These are phyloP conservation scores for Yamadazyma sp. DNA, from an alignment of 1,139 yeast species.

Conservation along the genomic window DNA sequence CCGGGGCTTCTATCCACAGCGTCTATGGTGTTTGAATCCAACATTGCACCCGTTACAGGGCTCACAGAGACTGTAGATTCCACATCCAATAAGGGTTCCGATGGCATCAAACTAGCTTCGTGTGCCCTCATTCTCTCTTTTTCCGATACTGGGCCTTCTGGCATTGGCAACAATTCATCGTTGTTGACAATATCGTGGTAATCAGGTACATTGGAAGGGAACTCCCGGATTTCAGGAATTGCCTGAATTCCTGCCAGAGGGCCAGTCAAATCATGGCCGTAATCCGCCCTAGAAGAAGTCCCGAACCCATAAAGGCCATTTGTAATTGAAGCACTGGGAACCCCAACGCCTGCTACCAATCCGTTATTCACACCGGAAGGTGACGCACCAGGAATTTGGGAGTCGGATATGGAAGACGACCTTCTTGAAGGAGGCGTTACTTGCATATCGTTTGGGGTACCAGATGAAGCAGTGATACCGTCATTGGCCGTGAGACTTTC, in stretches of 20 bases:
- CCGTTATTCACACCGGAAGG: background rate
- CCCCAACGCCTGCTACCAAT: too few relatives aligned
- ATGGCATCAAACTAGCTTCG: constrained; percentile 61
- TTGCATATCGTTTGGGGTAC: constrained; percentile 5
- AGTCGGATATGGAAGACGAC: constrained; percentile 20
- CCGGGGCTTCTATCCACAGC: background rate
- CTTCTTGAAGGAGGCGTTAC: constrained; percentile 20
- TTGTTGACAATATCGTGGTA: constrained; percentile 22
- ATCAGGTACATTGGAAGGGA: constrained; percentile 19
- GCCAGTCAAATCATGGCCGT: background rate
- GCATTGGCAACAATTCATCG: constrained; percentile 17
- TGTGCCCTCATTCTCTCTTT: constrained; percentile 54
- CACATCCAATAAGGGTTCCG: constrained; percentile 46
- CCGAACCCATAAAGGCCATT: background rate
- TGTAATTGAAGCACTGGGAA: background rate
- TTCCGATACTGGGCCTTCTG: constrained; percentile 35
- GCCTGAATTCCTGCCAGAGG: background rate
- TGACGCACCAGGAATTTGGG: constrained; percentile 8
- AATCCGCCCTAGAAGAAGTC: background rate
- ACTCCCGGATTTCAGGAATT: constrained; percentile 4
- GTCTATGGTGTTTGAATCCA: background rate
- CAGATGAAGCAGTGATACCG: constrained; percentile 4
- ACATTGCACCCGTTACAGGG: constrained; percentile 10
- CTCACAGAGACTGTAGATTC: constrained; percentile 19
- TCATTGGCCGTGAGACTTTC: constrained; percentile 1